Conservation (phyloP, 2,329 filamentous ascomycete species). For the Pseudogymnoascus verrucosus region DNA sequence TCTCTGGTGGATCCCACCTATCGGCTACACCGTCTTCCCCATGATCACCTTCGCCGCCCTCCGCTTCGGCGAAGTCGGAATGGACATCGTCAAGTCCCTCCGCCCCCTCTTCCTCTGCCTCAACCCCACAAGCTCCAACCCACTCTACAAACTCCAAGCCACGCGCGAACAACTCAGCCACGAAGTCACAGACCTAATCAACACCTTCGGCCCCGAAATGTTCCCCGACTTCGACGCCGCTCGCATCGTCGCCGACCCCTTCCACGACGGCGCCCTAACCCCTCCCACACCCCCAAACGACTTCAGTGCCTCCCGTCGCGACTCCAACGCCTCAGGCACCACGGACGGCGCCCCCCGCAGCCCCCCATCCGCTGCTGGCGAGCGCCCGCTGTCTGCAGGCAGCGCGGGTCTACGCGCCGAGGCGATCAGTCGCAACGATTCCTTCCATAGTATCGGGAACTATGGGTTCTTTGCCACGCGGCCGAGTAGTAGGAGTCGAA, state of each 20-base stretch:
- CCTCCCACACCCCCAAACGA: constrained; percentile 20
- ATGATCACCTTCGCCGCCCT: constrained; percentile 87
- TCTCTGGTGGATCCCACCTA: constrained; percentile 65
- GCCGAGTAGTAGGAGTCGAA: constrained; percentile 71
- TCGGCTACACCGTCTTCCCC: constrained; percentile 74
- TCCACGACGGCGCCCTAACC: constrained; percentile 20
- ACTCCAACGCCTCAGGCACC: constrained; percentile 42
- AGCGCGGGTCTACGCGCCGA: constrained; percentile 24
- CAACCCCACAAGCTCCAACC: constrained; percentile 76
- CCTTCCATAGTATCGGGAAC: constrained; percentile 79
- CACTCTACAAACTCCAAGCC: constrained; percentile 67
- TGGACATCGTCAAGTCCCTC: constrained; percentile 96
- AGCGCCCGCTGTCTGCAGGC: constrained; percentile 16
- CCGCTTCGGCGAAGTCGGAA: constrained; percentile 93
- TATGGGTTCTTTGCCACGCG: constrained; percentile 87
- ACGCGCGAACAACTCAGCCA: constrained; percentile 66
- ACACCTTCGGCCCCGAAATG: constrained; percentile 88
- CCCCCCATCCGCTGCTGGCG: constrained; percentile 18
- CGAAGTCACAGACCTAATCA: constrained; percentile 86
- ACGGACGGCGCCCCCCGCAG: constrained; percentile 21
- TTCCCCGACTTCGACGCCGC: constrained; percentile 89
- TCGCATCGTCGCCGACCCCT: constrained; percentile 56
- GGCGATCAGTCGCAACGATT: constrained; percentile 72
- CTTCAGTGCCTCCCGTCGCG: constrained; percentile 31
- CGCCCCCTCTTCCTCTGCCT: constrained; percentile 79